Evolutionary conservation across 345 rosid species (phyloP), one percentile per base, ranked within the genome.

Genomic region (Firmiana major): DNA sequence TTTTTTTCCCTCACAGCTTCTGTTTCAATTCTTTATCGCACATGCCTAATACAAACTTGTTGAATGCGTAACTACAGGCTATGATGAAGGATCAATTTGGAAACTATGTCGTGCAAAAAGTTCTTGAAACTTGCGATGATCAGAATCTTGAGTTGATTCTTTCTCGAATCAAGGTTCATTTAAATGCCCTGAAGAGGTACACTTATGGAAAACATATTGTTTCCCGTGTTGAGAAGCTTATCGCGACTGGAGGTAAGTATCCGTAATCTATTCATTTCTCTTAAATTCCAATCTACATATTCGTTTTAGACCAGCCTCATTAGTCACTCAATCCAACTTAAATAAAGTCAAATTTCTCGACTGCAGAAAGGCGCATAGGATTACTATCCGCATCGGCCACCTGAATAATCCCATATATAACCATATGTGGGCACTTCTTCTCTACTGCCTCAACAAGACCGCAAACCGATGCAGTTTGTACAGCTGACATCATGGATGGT

Each of bases 71-170:
- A 72, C 75, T 80, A 88, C 94, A 92, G 99, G 98, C 93, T 11
- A 93, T 96, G 99, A 96, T 96, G 98, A 96, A 92, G 80, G 99
- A 96, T 87, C 97, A 98, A 45, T 93, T 90, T 57, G 99, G 98
- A 80, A 96, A 96, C 85, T 96, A 96, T 75, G 99, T 96, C 2
- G 98, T 93, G 75, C 98, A 93, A 74, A 94, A 93, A 87, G 97
- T 94, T 82, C 89, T 94, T 34, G 99, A 96, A 78, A 93, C 97
- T 76, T 95, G 97, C n/a, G 88, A 92, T 75, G 97, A 92, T 84
- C 90, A 75, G 84, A 92, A 86, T 70, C 92, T 93, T 6, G 91
- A 89, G 75, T 85, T 92, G 73, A 89, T 96, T 78, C 93, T 96
- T 49, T 92, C 98, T 79, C 93, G 97, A 77, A 92, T 96, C 83